These are phyloP conservation scores for Rhynchosporium agropyri DNA, from an alignment of 2,329 filamentous ascomycete genomes.

Conservation along the genomic window DNA sequence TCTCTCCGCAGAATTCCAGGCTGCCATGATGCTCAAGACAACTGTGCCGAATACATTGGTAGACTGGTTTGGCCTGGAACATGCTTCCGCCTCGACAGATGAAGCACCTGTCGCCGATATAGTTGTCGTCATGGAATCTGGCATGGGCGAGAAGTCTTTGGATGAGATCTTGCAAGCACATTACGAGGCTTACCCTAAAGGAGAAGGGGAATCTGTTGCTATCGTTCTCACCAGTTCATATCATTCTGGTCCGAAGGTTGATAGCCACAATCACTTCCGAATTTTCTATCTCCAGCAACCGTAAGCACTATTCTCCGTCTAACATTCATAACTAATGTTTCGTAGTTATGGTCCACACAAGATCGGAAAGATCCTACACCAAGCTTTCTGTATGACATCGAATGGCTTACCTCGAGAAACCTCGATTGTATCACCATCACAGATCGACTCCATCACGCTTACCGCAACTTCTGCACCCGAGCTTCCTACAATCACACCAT, in stretches of 20 bases:
- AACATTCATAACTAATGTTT: constrained; percentile 23
- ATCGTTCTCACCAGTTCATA: constrained; percentile 36
- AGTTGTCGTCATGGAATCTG: constrained; percentile 38
- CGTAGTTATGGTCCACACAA: constrained; percentile 39
- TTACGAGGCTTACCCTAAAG: constrained; percentile 17
- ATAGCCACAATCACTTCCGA: constrained; percentile 31
- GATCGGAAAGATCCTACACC: constrained; percentile 35
- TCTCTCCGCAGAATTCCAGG: constrained; percentile 36
- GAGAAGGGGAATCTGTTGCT: constrained; percentile 27
- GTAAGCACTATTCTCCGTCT: constrained; percentile 27
- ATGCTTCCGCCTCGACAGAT: constrained; percentile 16
- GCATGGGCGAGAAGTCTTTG: constrained; percentile 31
- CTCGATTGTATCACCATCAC: constrained; percentile 8
- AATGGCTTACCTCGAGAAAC: constrained; percentile 5
- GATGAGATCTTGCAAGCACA: constrained; percentile 32
- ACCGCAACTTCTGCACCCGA: neutral
- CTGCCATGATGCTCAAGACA: constrained; percentile 36
- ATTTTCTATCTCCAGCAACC: constrained; percentile 40
- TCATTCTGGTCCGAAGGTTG: constrained; percentile 30
- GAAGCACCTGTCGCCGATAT: constrained; percentile 31
- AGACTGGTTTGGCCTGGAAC: constrained; percentile 39
- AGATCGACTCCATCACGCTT: constrained; percentile 9
- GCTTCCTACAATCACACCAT: neutral
- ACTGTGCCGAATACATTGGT: constrained; percentile 28
- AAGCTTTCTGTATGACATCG: constrained; percentile 28